These are phyloP conservation scores for Letharia lupina DNA, from an alignment of 495 filamentous ascomycete genomes.

Conservation along the genomic window DNA sequence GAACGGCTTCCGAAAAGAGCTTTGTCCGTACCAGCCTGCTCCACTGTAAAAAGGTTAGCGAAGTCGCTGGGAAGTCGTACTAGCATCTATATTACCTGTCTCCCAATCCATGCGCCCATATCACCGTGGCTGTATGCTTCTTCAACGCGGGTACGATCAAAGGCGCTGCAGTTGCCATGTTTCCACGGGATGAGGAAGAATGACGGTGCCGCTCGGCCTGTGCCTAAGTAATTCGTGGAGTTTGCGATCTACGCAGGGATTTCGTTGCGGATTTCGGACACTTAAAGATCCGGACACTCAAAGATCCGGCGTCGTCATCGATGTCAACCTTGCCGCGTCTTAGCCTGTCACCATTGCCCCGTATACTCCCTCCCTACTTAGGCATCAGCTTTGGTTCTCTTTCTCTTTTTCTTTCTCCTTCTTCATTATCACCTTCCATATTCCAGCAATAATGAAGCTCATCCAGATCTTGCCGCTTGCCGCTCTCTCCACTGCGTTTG, in stretches of 20 bases:
- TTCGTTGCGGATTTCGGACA: background rate
- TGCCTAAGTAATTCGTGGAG: background rate
- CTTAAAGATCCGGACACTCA: background rate
- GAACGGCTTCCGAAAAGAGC: too few relatives aligned
- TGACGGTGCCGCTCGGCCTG: background rate
- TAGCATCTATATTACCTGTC: conserved; percentile 46
- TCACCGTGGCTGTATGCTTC: conserved; percentile 88
- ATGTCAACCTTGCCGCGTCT: background rate
- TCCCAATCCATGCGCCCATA: conserved; percentile 86
- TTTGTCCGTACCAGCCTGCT: conserved; percentile 53
- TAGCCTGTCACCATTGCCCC: background rate
- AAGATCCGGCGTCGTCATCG: background rate
- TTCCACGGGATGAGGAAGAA: background rate
- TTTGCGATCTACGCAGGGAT: background rate
- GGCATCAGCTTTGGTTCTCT: background rate
- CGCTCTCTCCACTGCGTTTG: conserved; percentile 47
- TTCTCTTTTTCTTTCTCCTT: background rate
- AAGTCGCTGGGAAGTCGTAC: background rate
- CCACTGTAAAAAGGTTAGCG: conserved; percentile 37
- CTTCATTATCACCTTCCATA: background rate
- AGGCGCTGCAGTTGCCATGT: conserved; percentile 36
- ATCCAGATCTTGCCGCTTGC: conserved; percentile 44
- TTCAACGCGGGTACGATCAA: conserved; percentile 80
- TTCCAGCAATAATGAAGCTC: conserved; percentile 38
- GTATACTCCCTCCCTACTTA: background rate